A percentile compares a stretch with the other conserved stretches of the same genome.
phyloP scores from a whole-genome alignment of 768 basidiomycete species.

The Boletus vinaceobasis region DNA sequence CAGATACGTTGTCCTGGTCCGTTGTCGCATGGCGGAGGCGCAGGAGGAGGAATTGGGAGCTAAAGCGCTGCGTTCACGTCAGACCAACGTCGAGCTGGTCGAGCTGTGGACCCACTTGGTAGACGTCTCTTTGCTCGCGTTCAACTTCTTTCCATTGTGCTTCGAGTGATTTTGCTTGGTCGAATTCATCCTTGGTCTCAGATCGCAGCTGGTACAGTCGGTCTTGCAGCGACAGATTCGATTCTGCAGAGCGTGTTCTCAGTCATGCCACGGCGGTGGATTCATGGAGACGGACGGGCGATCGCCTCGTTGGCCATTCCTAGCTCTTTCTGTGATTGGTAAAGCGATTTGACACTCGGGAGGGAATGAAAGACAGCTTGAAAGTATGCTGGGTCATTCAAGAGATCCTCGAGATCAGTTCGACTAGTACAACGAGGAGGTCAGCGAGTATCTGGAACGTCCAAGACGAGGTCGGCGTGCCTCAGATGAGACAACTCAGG shows the following conservation, averaged over 20 bases:
- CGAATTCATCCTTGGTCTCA: constrained; percentile 84
- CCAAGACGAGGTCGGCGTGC: constrained; percentile 39
- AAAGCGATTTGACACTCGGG: constrained; percentile 66
- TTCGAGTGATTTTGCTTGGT: constrained; percentile 81
- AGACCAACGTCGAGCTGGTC: constrained; percentile 5
- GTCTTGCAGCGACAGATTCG: constrained; percentile 75
- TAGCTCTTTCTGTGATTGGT: constrained; percentile 73
- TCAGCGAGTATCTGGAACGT: constrained; percentile 6
- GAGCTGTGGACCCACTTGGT: constrained; percentile 56
- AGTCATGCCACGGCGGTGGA: constrained; percentile 1
- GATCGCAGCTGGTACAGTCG: constrained; percentile 69
- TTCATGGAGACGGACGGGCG: constrained; percentile 57
- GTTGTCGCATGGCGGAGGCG: constrained; percentile 85
- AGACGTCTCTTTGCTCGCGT: constrained; percentile 82
- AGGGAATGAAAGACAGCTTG: constrained; percentile 85
- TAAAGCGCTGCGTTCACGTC: constrained; percentile 59
- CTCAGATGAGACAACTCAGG: constrained; percentile 72
- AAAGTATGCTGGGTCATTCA: constrained; percentile 79
- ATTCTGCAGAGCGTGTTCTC: constrained; percentile 43
- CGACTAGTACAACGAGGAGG: constrained; percentile 45
- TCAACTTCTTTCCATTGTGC: constrained; percentile 83
- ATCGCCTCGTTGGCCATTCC: constrained; percentile 83
- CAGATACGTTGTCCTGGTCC: constrained; percentile 87
- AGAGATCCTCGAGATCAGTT: constrained; percentile 86
- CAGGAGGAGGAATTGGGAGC: constrained; percentile 83